Evolutionary conservation across 495 filamentous ascomycete species (phyloP), one percentile per base, ranked within the genome.

Genomic region (Elasticomyces elasticus): DNA sequence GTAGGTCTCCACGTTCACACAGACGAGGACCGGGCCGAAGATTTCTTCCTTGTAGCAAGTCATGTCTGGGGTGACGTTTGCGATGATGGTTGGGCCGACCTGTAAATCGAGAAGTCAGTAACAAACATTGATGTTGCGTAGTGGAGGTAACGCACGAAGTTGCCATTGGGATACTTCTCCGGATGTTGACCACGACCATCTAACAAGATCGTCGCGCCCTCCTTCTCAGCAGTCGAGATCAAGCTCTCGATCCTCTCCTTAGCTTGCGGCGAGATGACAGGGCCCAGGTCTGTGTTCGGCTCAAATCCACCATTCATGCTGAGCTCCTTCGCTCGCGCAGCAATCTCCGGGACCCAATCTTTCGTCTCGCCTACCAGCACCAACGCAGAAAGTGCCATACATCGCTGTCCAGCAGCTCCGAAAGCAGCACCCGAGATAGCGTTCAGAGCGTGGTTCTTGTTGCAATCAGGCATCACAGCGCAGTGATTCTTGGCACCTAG

Each of bases 401-500:
- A 99, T 42, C 92, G 79, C 76, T 99, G 92, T 35, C 92, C 92
- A 54, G 92, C 92, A 64, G 92, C 92, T 58, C 92, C 92, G 60
- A 97, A 99, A 20, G 92, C 92, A 52, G 92, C 92, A 43, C 92
- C 92, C 13, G 87, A 81, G 64, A 99, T 89, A 15, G 90, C 86
- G 67, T 96, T 96, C 52, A 99, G 72, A 54, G 94, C 84, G 26
- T 95, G 90, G 72, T 97, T 95, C 80, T 95, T 96, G 75, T 96
- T 95, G 73, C 84, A 87, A 74, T 99, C 92, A 1, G 94, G 92
- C 56, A 97, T 78, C 22, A 99, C 82, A 27, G 88, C 86, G 23
- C 90, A 91, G 68, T 99, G 92, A 77, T 99, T 99, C 80, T 99
- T 99, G 40, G 92, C 92, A 22, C 92, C 92, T 49, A 99, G 72